Conservation (phyloP, 1,139 yeast species). For the Kodamaea anthophila region DNA sequence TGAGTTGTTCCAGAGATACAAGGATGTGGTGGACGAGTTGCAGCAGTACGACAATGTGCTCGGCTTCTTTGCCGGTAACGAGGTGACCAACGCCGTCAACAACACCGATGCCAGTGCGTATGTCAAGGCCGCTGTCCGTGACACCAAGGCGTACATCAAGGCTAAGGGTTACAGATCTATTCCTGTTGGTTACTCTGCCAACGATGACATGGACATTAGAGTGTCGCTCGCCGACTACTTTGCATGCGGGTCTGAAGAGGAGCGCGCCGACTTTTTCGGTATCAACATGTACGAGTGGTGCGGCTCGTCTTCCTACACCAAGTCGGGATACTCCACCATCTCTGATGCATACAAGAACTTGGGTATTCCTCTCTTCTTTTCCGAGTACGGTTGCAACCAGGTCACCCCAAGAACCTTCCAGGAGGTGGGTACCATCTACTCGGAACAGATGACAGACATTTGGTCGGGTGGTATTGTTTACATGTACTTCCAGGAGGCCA, state of each 20-base stretch:
- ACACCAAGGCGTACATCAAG: conserved; percentile 68
- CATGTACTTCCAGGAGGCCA: conserved; percentile 63
- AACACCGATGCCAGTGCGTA: conserved; percentile 78
- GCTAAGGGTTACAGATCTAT: conserved; percentile 60
- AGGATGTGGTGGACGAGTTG: conserved; percentile 65
- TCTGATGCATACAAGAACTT: conserved; percentile 64
- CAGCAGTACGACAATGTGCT: conserved; percentile 67
- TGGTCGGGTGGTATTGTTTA: conserved; percentile 67
- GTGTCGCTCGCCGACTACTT: conserved; percentile 72
- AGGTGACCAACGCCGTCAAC: conserved; percentile 69
- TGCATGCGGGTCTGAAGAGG: conserved; percentile 62
- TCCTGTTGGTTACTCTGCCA: conserved; percentile 88
- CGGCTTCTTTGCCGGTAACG: conserved; percentile 91
- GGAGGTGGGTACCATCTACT: conserved; percentile 60
- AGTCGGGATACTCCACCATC: conserved; percentile 70
- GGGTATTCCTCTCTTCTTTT: conserved; percentile 79
- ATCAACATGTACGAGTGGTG: conserved; percentile 97
- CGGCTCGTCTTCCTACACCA: conserved; percentile 58
- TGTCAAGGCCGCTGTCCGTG: conserved; percentile 87
- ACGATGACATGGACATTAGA: conserved; percentile 72
- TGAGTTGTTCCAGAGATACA: conserved; percentile 60
- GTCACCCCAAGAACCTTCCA: conserved; percentile 62
- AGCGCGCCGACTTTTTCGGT: conserved; percentile 83
- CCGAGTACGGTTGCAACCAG: conserved; percentile 89
- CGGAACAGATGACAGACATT: conserved; percentile 35